Conservation (phyloP, 2,329 filamentous ascomycete species). For the Lachnellula occidentalis region DNA sequence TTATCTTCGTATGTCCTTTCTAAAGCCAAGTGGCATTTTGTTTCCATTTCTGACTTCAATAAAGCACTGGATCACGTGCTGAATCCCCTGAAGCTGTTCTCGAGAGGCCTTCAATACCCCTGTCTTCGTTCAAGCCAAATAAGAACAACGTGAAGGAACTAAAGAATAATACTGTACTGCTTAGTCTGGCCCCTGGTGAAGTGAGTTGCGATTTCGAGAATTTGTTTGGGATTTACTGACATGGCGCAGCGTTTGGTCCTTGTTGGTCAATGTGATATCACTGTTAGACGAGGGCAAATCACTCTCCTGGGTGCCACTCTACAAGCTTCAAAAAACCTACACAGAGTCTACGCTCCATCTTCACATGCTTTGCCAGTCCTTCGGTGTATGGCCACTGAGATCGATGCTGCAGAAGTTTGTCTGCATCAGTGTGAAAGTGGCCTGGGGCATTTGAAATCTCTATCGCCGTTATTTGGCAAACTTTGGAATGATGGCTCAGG, state of each 20-base stretch:
- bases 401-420: conserved; percentile 49
- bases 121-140: conserved; percentile 38
- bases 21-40: conserved; percentile 1
- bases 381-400: conserved; percentile 40
- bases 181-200: conserved; percentile 46
- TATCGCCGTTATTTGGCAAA: conserved; percentile 62
- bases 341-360: conserved; percentile 60
- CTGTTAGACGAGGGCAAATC: conserved; percentile 55
- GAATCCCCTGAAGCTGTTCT: conserved; percentile 18
- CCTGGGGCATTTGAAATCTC: conserved; percentile 47
- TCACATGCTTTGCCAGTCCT: conserved; percentile 68
- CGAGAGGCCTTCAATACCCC: conserved; percentile 35
- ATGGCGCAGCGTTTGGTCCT: conserved; percentile 51
- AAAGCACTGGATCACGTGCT: conserved; percentile 22
- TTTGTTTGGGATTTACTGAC: conserved; percentile 11
- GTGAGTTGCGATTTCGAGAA: conserved; percentile 30
- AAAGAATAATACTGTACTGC: conserved; percentile 35
- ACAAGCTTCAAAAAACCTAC: conserved; percentile 38
- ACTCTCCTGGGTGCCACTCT: conserved; percentile 62
- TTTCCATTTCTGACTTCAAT: conserved; percentile 26
- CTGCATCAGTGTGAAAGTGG: conserved; percentile 44
- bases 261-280: conserved; percentile 63
- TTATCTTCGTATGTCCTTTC: conserved; percentile 11
- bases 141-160: conserved; percentile 40
- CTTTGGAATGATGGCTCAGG: conserved; percentile 54